Conservation (phyloP, 768 basidiomycete genomes). For the Rhodotorula taiwanensis region DNA sequence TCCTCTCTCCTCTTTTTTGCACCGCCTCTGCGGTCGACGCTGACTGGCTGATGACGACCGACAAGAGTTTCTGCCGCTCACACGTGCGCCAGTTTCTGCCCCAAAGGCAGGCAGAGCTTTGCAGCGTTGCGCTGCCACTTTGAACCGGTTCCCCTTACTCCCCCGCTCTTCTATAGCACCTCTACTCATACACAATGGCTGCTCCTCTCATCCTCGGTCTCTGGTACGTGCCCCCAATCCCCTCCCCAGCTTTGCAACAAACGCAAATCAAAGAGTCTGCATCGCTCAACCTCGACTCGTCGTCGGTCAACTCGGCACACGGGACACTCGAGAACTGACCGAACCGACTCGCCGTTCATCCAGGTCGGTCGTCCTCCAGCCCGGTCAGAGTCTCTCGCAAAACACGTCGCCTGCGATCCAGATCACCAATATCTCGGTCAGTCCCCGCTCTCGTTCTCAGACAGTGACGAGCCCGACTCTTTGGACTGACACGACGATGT, state of each 20-base stretch:
- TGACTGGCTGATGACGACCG: too few species aligned
- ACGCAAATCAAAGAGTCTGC: neutral
- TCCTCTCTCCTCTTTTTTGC: too few species aligned
- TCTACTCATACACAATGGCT: neutral
- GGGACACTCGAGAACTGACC: too few species aligned
- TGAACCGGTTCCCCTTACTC: neutral
- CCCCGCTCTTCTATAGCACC: neutral
- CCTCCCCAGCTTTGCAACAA: neutral
- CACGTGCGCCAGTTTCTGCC: too few species aligned
- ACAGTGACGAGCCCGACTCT: neutral
- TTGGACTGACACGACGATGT: neutral
- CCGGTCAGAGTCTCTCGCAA: constrained; percentile 33
- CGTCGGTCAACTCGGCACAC: too few species aligned
- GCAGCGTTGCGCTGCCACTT: neutral
- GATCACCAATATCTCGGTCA: constrained; percentile 38
- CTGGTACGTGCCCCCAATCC: constrained; percentile 18
- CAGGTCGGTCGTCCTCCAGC: constrained; percentile 36
- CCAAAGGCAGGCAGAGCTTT: neutral
- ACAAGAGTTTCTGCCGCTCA: too few species aligned
- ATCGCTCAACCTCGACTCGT: constrained; percentile 1
- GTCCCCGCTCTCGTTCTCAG: neutral
- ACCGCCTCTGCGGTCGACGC: too few species aligned
- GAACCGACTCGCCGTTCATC: neutral
- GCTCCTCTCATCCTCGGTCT: constrained; percentile 34
- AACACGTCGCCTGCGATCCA: constrained; percentile 32